These are phyloP conservation scores for Podospora appendiculata DNA, from an alignment of 495 filamentous ascomycete species.

Conservation along the genomic window DNA sequence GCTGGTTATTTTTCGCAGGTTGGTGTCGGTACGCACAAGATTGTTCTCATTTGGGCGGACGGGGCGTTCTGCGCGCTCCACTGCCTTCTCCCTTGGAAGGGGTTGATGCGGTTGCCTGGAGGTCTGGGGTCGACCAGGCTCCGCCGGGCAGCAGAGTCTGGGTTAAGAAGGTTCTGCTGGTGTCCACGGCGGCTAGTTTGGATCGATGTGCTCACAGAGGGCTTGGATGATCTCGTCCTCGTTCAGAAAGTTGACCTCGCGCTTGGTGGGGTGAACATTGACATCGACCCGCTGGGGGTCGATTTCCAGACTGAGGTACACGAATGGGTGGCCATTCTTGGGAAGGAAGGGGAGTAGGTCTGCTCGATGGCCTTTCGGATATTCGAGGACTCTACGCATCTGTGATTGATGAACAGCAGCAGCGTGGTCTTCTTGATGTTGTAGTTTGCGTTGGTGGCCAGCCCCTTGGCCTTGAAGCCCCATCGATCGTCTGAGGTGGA, in stretches of 20 bases:
- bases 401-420: conserved; percentile 94
- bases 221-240: conserved; percentile 94
- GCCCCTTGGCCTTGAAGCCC: conserved; percentile 75
- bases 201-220: conserved; percentile 76
- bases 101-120: conserved; percentile 20
- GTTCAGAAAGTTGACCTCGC: conserved; percentile 96
- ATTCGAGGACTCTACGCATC: conserved; percentile 86
- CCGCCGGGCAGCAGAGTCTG: conserved; percentile 79
- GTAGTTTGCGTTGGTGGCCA: conserved; percentile 92
- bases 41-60: conserved; percentile 77
- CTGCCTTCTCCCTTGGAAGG: conserved; percentile 33
- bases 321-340: conserved; percentile 90
- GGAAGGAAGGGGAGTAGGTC: conserved; percentile 86
- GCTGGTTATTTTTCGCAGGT: conserved; percentile 87
- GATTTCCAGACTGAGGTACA: conserved; percentile 89
- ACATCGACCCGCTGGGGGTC: conserved; percentile 93
- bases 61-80: conserved; percentile 23
- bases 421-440: conserved; percentile 85
- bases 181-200: conserved; percentile 82
- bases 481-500: conserved; percentile 63
- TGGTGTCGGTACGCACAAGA: conserved; percentile 85
- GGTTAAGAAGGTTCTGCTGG: conserved; percentile 88
- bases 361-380: conserved; percentile 89
- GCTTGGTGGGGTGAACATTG: conserved; percentile 95
- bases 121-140: conserved; percentile 29